These are phyloP conservation scores for Plantago ovata DNA, from an alignment of 257 asterid species.

Conservation along the genomic window DNA sequence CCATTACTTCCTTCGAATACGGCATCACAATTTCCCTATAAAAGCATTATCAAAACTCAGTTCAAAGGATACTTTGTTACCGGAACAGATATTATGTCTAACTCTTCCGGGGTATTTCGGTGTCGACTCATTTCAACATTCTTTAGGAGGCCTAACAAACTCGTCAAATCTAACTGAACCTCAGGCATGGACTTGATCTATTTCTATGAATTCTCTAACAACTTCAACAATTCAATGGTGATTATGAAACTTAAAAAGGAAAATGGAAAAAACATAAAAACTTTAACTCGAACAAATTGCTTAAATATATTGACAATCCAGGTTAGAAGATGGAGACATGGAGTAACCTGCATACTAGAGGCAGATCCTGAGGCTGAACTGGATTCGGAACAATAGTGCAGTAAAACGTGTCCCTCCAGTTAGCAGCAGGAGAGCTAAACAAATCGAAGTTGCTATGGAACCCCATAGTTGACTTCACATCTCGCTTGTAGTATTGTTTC, in stretches of 20 bases:
- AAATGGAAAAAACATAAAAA: background rate
- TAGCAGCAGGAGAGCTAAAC: constrained; percentile 11
- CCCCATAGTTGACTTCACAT: background rate
- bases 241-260: background rate
- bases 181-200: no score
- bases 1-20: constrained; percentile 4
- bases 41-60: background rate
- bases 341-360: constrained; percentile 1
- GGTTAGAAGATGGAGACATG: background rate
- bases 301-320: background rate
- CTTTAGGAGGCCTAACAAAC: no score
- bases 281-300: background rate
- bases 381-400: constrained; percentile 5
- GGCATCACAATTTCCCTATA: constrained; percentile 1
- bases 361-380: constrained; percentile 1
- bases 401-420: constrained; percentile 11
- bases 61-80: background rate
- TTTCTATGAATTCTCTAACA: no score
- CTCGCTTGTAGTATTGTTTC: background rate
- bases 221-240: no score
- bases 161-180: no score
- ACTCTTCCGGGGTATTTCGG: no score
- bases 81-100: no score
- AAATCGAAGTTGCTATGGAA: constrained; percentile 8
- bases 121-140: background rate